Base-by-base conservation (phyloP, 345 rosid species). In the Streptanthus diversifolius region DNA sequence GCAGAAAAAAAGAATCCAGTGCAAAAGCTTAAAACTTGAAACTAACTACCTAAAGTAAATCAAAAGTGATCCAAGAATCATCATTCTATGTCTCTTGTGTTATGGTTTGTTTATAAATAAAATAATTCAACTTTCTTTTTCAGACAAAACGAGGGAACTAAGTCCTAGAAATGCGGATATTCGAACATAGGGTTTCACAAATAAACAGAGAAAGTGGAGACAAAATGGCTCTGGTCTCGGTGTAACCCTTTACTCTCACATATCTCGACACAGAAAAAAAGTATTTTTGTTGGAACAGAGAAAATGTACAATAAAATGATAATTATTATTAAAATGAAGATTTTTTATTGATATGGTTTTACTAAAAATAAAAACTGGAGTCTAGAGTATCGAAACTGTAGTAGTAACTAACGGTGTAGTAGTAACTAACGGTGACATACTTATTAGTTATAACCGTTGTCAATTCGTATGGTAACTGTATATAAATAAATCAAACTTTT, bases 151-250 rank as follows among this genome's bases (percentile, higher is more conserved):
- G 57, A 68, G 69, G 79, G 74, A 60, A 68, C 70, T 62, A 54
- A 55, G 45, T 6, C 80, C 65, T 78, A 29, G 70, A 70, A 60
- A 75, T 53, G 19, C 69, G 77, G 71, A 74, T 64, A 65, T 60
- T 59, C 27, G 43, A 9, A 37, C 77, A 63, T 68, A 14, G 66
- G 61, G 73, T 73, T 37, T 22, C 60, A 41, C 58, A 60, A 72
- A 37, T 45, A 9, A 41, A 73, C 19, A 45, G 58, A 25, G 0
- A 68, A 54, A 70, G 71, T 65, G 62, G 17, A 27, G 77, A 75
- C 76, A 76, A 44, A 35, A 44, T 70, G 80, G 74, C 81, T 76
- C 74, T 14, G 3, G 59, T 79, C 80, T 79, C 76, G 81, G 64
- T 73, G 74, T 62, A 15, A 53, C 65, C 61, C 66, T 75, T 56